phyloP scores from a whole-genome alignment of 2,329 filamentous ascomycete species.

The Trichoderma semiorbis region DNA sequence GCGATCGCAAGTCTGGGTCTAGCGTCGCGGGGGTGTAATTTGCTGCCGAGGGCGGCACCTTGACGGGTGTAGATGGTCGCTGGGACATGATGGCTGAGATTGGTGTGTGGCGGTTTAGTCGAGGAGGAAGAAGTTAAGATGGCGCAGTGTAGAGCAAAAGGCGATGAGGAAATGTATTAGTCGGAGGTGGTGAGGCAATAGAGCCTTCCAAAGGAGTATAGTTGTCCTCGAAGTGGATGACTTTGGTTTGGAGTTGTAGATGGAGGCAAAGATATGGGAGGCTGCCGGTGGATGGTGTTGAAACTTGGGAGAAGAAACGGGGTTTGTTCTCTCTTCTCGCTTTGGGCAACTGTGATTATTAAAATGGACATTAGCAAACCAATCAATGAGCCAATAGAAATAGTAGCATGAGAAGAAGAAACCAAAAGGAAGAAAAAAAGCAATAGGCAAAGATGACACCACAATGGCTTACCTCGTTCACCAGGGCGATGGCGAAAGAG shows the following conservation, averaged over 20 bases:
- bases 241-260: background rate
- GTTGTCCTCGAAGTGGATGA: background rate
- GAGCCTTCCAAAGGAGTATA: background rate
- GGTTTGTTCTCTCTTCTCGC: background rate
- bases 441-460: background rate
- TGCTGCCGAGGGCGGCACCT: slow-evolving; percentile 57
- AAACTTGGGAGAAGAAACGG: background rate
- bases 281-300: background rate
- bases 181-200: background rate
- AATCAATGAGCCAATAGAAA: background rate
- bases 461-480: background rate
- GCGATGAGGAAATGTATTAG: background rate
- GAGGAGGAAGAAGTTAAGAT: background rate
- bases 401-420: background rate
- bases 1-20: slow-evolving; percentile 59
- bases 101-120: background rate
- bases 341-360: background rate
- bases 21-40: slow-evolving; percentile 59
- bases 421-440: background rate
- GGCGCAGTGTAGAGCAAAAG: background rate
- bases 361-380: background rate
- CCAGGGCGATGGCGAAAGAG: background rate
- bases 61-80: slow-evolving; percentile 53
- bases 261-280: background rate
- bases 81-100: slow-evolving; percentile 39